Conservation (phyloP, 2,329 filamentous ascomycete species). For the Botrytis elliptica region DNA sequence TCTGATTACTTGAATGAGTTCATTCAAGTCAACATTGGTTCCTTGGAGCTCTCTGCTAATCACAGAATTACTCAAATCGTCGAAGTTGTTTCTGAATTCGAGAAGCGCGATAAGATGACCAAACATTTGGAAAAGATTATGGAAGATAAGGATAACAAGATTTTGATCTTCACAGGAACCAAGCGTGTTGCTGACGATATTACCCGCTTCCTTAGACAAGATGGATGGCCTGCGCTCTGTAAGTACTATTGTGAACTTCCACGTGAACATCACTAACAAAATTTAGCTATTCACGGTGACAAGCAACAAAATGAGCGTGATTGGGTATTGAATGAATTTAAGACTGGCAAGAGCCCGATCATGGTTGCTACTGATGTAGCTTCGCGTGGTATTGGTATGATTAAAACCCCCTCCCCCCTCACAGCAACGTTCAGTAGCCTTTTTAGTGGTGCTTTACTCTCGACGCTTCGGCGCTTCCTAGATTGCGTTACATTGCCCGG, state of each 20-base stretch:
- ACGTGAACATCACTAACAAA: constrained; percentile 47
- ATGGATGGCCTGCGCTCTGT: constrained; percentile 97
- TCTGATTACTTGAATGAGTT: constrained; percentile 90
- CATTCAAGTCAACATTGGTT: constrained; percentile 98
- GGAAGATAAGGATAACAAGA: constrained; percentile 94
- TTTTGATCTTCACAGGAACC: constrained; percentile 87
- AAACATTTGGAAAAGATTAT: constrained; percentile 98
- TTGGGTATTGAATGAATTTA: constrained; percentile 99
- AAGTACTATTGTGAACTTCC: constrained; percentile 52
- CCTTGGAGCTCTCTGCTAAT: constrained; percentile 93
- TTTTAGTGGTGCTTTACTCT: constrained; percentile 80
- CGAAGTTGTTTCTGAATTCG: constrained; percentile 91
- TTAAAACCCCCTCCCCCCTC: constrained; percentile 56
- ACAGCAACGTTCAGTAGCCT: constrained; percentile 58
- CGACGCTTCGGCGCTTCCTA: constrained; percentile 82
- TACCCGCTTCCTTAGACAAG: constrained; percentile 93
- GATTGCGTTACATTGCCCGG: constrained; percentile 91
- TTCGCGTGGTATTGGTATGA: constrained; percentile 99
- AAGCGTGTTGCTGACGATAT: constrained; percentile 98
- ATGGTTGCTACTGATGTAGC: constrained; percentile 99
- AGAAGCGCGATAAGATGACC: constrained; percentile 97
- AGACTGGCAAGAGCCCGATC: constrained; percentile 98
- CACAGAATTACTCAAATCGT: constrained; percentile 97
- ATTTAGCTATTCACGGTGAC: constrained; percentile 89
- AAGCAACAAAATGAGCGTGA: constrained; percentile 99